phyloP scores from a whole-genome alignment of 2,329 filamentous ascomycete species.

The Tolypocladium tundrense region DNA sequence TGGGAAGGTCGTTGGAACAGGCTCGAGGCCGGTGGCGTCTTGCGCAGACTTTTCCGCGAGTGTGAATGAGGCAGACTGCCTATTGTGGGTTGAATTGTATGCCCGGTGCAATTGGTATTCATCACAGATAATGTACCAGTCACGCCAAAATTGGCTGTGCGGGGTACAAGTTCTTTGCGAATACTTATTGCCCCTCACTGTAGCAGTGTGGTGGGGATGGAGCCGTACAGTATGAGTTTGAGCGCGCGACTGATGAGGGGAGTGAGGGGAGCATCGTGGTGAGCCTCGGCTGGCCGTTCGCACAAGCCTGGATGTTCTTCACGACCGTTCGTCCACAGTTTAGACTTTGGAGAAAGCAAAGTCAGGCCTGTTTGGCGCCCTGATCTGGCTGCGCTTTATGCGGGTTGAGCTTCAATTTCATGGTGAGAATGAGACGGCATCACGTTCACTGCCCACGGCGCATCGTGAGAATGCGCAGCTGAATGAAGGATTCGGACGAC shows the following conservation, averaged over 20 bases:
- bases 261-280: neutral
- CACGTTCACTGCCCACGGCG: neutral
- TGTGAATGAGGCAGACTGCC: neutral
- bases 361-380: neutral
- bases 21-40: neutral
- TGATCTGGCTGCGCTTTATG: neutral
- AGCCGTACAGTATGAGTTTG: neutral
- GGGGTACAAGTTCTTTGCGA: too few species aligned
- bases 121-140: too few species aligned
- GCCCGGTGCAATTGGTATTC: too few species aligned
- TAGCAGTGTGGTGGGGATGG: neutral
- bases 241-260: too few species aligned
- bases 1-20: neutral
- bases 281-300: neutral
- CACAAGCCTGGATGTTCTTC: neutral
- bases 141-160: too few species aligned
- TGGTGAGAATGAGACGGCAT: too few species aligned
- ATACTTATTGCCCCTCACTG: too few species aligned
- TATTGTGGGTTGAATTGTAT: neutral
- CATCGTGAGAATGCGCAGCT: neutral
- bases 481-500: too few species aligned
- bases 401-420: neutral
- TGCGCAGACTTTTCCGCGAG: neutral
- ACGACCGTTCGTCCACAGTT: neutral
- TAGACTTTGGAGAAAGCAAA: neutral